Conservation (phyloP, 2,329 filamentous ascomycete genomes). For the Pseudogymnoascus sp. region DNA sequence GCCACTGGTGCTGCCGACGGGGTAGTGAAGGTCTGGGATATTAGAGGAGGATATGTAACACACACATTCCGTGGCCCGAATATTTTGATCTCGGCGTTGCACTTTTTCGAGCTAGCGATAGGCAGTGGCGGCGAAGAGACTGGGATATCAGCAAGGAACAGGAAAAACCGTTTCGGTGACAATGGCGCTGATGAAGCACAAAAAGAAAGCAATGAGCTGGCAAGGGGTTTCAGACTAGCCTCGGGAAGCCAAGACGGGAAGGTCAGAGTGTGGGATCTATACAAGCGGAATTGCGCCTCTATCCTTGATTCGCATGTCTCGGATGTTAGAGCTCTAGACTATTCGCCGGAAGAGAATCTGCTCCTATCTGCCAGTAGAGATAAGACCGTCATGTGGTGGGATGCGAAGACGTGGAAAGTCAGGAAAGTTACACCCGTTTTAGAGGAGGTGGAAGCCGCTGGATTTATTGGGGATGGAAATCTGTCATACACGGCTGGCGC, state of each 20-base stretch:
- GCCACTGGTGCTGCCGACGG: conserved; percentile 92
- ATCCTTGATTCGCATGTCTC: conserved; percentile 89
- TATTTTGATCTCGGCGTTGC: conserved; percentile 80
- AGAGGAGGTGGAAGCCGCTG: conserved; percentile 76
- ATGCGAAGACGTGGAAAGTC: conserved; percentile 75
- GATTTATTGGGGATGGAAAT: conserved; percentile 64
- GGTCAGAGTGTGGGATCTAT: conserved; percentile 82
- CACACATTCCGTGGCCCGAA: conserved; percentile 93
- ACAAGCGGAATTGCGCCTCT: conserved; percentile 69
- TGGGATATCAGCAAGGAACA: conserved; percentile 33
- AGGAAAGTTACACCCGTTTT: conserved; percentile 73
- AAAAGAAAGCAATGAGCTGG: conserved; percentile 37
- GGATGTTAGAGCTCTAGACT: conserved; percentile 82
- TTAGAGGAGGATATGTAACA: conserved; percentile 79
- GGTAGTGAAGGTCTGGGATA: conserved; percentile 94
- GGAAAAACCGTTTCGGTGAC: conserved; percentile 39
- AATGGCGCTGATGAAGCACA: conserved; percentile 36
- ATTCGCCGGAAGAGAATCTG: conserved; percentile 63
- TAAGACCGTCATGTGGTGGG: conserved; percentile 91
- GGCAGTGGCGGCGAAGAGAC: conserved; percentile 31
- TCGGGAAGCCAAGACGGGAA: conserved; percentile 93
- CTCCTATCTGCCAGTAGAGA: conserved; percentile 83
- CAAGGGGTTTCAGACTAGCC: conserved; percentile 66
- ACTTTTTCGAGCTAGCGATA: conserved; percentile 73
- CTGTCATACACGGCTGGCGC: conserved; percentile 79